Conservation (phyloP, 2,329 filamentous ascomycete species). For the Scedosporium aurantiacum region DNA sequence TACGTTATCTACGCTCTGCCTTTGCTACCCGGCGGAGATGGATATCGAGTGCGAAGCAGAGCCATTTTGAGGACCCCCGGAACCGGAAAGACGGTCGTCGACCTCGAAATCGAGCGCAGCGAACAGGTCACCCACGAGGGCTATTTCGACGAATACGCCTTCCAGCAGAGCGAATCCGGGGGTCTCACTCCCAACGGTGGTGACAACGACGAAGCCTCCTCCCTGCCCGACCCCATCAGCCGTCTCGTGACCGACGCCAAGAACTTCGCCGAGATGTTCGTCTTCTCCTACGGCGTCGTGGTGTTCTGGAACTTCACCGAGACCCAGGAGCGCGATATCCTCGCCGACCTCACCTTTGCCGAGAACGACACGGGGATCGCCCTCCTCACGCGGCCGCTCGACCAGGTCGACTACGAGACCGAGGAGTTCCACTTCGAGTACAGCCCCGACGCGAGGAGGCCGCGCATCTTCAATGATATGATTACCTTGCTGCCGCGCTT, state of each 20-base stretch:
- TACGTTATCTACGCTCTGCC: slow-evolving; percentile 94
- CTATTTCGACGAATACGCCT: slow-evolving; percentile 69
- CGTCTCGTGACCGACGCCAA: slow-evolving; percentile 60
- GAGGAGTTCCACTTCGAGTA: slow-evolving; percentile 99
- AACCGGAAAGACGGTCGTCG: slow-evolving; percentile 75
- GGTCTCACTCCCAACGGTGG: not conserved
- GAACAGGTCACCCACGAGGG: slow-evolving; percentile 84
- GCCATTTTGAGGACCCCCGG: slow-evolving; percentile 88
- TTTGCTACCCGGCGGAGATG: slow-evolving; percentile 72
- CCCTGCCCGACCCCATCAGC: slow-evolving; percentile 31
- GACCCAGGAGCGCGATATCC: slow-evolving; percentile 87
- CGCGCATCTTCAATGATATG: slow-evolving; percentile 97
- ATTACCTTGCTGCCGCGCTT: slow-evolving; percentile 81
- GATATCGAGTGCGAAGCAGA: slow-evolving; percentile 79
- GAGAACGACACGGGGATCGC: slow-evolving; percentile 7
- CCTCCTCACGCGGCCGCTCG: slow-evolving; percentile 67
- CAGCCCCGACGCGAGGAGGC: slow-evolving; percentile 71
- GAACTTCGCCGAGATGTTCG: slow-evolving; percentile 86
- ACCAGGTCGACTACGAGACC: slow-evolving; percentile 88
- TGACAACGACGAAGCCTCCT: slow-evolving; percentile 28
- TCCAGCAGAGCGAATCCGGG: slow-evolving; percentile 20
- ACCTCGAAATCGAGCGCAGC: slow-evolving; percentile 91
- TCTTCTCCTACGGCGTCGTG: slow-evolving; percentile 93
- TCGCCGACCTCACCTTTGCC: slow-evolving; percentile 89
- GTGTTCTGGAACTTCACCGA: slow-evolving; percentile 99